These are phyloP conservation scores for Pistacia vera DNA, from an alignment of 345 rosid species.

Conservation along the genomic window DNA sequence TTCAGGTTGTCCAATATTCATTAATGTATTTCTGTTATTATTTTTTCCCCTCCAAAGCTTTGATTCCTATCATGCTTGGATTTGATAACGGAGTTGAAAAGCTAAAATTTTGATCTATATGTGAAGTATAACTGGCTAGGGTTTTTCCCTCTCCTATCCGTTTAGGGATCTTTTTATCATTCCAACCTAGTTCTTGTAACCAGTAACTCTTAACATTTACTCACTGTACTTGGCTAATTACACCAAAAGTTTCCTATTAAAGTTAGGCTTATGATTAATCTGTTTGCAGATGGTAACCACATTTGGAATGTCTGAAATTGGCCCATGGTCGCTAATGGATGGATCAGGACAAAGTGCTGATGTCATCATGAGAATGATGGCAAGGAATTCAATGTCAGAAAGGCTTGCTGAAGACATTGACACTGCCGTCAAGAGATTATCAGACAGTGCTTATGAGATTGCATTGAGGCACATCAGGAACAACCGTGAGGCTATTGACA, in stretches of 20 bases:
- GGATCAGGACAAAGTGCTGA: constrained; percentile 72
- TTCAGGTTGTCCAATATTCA: background rate
- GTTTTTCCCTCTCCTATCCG: background rate
- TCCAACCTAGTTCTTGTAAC: background rate
- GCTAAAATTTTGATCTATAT: background rate
- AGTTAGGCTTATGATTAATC: background rate
- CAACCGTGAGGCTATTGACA: constrained; percentile 98
- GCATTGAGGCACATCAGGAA: constrained; percentile 77
- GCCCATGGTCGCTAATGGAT: constrained; percentile 99
- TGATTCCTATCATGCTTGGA: background rate
- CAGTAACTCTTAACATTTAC: background rate
- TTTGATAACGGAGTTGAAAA: background rate
- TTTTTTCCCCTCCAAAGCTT: background rate
- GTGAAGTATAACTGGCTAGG: background rate
- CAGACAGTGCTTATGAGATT: constrained; percentile 83
- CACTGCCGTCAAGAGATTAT: constrained; percentile 68
- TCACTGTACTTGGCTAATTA: background rate
- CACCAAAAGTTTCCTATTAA: constrained; percentile 7
- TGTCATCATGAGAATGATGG: constrained; percentile 99
- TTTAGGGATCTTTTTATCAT: background rate
- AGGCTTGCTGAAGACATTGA: constrained; percentile 96
- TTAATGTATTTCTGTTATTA: background rate
- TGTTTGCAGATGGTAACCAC: constrained; percentile 87
- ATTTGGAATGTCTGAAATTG: constrained; percentile 98
- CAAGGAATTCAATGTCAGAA: constrained; percentile 98